Evolutionary conservation across 495 filamentous ascomycete genomes (phyloP).

Genomic region (Penicillium mononematosum): DNA sequence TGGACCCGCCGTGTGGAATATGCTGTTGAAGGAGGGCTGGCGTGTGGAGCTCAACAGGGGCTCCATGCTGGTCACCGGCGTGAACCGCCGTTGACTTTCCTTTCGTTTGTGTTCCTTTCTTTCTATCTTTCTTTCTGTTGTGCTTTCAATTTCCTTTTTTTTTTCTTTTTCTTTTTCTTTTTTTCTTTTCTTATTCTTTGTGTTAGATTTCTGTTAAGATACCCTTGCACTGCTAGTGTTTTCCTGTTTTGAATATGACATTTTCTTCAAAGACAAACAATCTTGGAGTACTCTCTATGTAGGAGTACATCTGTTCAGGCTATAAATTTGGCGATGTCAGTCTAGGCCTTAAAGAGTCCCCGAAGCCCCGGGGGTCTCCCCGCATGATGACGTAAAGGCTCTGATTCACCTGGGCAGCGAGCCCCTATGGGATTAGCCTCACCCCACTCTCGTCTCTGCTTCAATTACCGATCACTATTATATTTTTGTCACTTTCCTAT

Average conservation of each 20-base stretch:
- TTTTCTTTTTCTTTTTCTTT: background rate
- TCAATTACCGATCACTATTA: background rate
- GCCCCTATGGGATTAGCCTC: conserved; percentile 5
- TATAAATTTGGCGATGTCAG: background rate
- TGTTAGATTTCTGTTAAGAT: conserved; percentile 6
- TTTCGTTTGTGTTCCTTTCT: background rate
- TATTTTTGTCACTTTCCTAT: background rate
- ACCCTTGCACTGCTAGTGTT: conserved; percentile 13
- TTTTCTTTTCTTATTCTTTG: conserved; percentile 1
- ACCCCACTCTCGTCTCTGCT: conserved; percentile 5
- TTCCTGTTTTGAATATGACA: background rate
- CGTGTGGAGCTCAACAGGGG: conserved; percentile 69
- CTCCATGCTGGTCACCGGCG: conserved; percentile 61
- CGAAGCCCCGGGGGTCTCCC: conserved; percentile 10
- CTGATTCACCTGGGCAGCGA: background rate
- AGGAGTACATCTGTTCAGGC: background rate
- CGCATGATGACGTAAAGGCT: conserved; percentile 32
- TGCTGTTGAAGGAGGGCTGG: conserved; percentile 79
- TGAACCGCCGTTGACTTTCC: conserved; percentile 24
- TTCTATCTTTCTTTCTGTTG: background rate
- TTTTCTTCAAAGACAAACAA: background rate
- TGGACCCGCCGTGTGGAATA: conserved; percentile 75
- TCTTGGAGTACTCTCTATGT: background rate
- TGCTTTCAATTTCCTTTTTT: background rate
- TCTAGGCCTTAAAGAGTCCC: conserved; percentile 4